Conservation (phyloP, 352 stramenopile genomes). For the Blastocystis sp. region DNA sequence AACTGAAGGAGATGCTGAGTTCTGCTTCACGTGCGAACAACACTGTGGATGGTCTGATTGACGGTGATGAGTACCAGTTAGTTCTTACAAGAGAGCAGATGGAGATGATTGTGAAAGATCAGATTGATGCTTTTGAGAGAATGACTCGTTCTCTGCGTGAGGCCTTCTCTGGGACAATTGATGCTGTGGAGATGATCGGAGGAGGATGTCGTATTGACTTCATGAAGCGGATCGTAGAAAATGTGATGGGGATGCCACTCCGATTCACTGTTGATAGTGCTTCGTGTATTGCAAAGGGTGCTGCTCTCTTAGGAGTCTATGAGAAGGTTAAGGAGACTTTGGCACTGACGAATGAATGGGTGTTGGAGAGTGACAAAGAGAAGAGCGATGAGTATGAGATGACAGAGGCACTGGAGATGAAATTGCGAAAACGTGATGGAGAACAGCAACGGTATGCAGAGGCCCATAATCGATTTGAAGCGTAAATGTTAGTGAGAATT, state of each 20-base stretch:
- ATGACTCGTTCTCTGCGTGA: slow-evolving; percentile 68
- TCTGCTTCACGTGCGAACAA: slow-evolving; percentile 79
- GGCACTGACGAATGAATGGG: slow-evolving; percentile 61
- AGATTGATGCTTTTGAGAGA: slow-evolving; percentile 73
- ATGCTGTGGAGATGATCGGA: slow-evolving; percentile 82
- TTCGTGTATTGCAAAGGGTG: slow-evolving; percentile 78
- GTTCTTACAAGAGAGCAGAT: slow-evolving; percentile 75
- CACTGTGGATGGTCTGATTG: slow-evolving; percentile 80
- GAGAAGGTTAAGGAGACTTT: slow-evolving; percentile 67
- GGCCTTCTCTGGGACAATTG: slow-evolving; percentile 54
- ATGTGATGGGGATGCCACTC: slow-evolving; percentile 70
- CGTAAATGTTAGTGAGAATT: slow-evolving; percentile 84
- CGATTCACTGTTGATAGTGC: slow-evolving; percentile 84
- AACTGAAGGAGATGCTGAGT: slow-evolving; percentile 84
- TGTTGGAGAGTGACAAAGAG: slow-evolving; percentile 71
- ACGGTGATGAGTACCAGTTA: slow-evolving; percentile 80
- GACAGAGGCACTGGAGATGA: slow-evolving; percentile 73
- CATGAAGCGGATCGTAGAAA: slow-evolving; percentile 72
- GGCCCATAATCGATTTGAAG: slow-evolving; percentile 83
- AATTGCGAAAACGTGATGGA: slow-evolving; percentile 78
- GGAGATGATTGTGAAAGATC: slow-evolving; percentile 73
- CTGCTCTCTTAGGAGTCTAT: slow-evolving; percentile 73
- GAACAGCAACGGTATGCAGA: slow-evolving; percentile 77
- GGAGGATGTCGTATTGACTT: slow-evolving; percentile 83
- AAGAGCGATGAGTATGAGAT: slow-evolving; percentile 67